Evolutionary conservation across 352 stramenopile species (phyloP).

Genomic region (Phytophthora megakarya): DNA sequence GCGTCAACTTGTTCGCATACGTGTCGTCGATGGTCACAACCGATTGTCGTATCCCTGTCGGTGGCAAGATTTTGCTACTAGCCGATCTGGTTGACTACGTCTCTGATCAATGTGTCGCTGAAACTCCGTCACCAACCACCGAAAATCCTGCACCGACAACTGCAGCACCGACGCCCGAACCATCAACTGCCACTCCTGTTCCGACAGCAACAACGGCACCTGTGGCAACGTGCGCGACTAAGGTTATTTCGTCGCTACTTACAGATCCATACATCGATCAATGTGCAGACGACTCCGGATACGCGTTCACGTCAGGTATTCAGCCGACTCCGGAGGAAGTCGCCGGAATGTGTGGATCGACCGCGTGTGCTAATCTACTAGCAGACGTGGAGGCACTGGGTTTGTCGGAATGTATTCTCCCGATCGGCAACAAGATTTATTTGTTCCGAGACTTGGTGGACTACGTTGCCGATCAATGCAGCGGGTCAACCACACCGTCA

Average conservation of each 20-base stretch:
- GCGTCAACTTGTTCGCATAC: slow-evolving; percentile 24
- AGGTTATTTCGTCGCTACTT: slow-evolving; percentile 14
- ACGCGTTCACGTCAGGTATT: slow-evolving; percentile 28
- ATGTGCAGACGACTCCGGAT: slow-evolving; percentile 27
- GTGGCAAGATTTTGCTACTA: slow-evolving; percentile 31
- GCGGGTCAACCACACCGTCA: neutral
- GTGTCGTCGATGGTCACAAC: slow-evolving; percentile 20
- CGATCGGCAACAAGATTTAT: slow-evolving; percentile 34
- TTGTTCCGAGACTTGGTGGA: slow-evolving; percentile 29
- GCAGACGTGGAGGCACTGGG: slow-evolving; percentile 26
- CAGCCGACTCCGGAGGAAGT: slow-evolving; percentile 21
- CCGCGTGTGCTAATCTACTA: slow-evolving; percentile 22
- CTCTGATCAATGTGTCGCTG: slow-evolving; percentile 1
- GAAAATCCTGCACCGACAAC: slow-evolving; percentile 1
- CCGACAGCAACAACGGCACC: slow-evolving; percentile 7
- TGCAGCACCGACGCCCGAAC: slow-evolving; percentile 11
- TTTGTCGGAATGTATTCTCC: slow-evolving; percentile 29
- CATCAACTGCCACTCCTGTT: slow-evolving; percentile 6
- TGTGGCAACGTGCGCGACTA: slow-evolving; percentile 17
- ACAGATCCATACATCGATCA: slow-evolving; percentile 27
- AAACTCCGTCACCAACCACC: slow-evolving; percentile 7
- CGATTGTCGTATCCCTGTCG: slow-evolving; percentile 29
- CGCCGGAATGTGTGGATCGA: slow-evolving; percentile 27
- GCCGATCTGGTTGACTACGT: slow-evolving; percentile 34
- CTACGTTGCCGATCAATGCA: slow-evolving; percentile 29